phyloP scores from a whole-genome alignment of 2,329 filamentous ascomycete genomes.

The Myotisia sp. region DNA sequence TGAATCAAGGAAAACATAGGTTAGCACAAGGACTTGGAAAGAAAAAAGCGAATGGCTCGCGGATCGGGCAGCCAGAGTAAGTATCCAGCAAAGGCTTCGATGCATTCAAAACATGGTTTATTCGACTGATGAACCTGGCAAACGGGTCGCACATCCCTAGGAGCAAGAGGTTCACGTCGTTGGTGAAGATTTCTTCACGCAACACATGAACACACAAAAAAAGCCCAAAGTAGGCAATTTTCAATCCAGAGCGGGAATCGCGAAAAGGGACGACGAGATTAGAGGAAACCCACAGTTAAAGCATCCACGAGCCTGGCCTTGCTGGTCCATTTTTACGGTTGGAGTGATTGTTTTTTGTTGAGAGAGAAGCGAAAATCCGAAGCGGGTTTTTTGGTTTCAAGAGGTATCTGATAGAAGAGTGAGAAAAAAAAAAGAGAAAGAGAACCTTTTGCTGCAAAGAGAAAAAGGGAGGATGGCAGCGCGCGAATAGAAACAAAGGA shows the following conservation, averaged over 20 bases:
- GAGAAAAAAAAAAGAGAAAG: no score
- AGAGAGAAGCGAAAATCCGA: conserved; percentile 4
- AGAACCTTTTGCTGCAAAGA: no score
- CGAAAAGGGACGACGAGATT: neutral
- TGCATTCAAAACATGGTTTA: no score
- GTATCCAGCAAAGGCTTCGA: neutral
- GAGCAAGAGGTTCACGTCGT: neutral
- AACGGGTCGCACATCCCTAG: neutral
- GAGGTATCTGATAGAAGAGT: no score
- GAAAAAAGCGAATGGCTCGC: neutral
- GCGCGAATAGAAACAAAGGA: no score
- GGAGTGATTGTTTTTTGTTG: conserved; percentile 4
- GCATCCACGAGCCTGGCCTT: conserved; percentile 38
- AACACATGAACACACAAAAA: no score
- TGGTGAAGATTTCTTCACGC: neutral
- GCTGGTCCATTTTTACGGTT: conserved; percentile 40
- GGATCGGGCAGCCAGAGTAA: neutral
- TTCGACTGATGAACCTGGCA: neutral
- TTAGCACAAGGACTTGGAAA: neutral
- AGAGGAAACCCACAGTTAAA: conserved; percentile 41
- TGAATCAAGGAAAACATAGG: conserved; percentile 23
- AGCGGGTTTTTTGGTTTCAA: no score
- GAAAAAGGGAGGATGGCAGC: no score
- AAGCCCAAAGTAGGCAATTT: neutral
- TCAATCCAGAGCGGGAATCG: neutral